Percentiles rank a stretch among this genome's conserved stretches.
These are phyloP conservation scores for Melaleuca quinquenervia DNA, from an alignment of 345 rosid genomes.

Conservation along the genomic window DNA sequence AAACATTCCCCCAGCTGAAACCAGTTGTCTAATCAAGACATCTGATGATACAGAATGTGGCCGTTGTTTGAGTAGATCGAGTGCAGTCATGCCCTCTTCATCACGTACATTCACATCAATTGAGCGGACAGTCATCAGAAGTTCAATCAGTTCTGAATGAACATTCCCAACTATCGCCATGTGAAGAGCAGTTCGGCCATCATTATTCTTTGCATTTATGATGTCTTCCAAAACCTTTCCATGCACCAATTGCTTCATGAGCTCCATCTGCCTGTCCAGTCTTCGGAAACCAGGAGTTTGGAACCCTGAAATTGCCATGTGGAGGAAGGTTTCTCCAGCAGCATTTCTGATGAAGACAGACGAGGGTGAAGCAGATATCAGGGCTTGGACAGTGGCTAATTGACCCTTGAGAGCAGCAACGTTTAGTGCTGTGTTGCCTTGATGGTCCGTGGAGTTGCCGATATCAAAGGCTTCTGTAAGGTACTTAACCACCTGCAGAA, in stretches of 20 bases:
- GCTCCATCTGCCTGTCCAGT: constrained; percentile 69
- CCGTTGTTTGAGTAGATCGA: constrained; percentile 69
- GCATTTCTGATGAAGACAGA: constrained; percentile 41
- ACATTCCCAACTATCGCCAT: constrained; percentile 72
- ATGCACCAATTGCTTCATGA: constrained; percentile 54
- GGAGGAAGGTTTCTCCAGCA: constrained; percentile 80
- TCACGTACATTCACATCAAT: constrained; percentile 62
- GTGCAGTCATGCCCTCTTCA: constrained; percentile 74
- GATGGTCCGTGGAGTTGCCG: constrained; percentile 34
- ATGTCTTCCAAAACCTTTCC: constrained; percentile 30
- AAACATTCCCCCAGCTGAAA: constrained; percentile 81
- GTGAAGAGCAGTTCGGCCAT: constrained; percentile 89
- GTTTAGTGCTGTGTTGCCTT: constrained; percentile 77
- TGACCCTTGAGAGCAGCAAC: constrained; percentile 80
- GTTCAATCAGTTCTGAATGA: constrained; percentile 61
- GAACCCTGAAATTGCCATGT: constrained; percentile 72
- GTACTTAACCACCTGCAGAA: constrained; percentile 47
- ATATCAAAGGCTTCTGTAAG: constrained; percentile 40
- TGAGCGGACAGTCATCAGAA: constrained; percentile 66
- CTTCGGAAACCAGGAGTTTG: constrained; percentile 65
- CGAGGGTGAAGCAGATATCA: constrained; percentile 44
- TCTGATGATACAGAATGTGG: constrained; percentile 70
- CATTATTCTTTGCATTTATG: constrained; percentile 52
- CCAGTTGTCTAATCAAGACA: constrained; percentile 58
- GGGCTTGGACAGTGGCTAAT: constrained; percentile 47